These are phyloP conservation scores for Colletotrichum limetticola DNA, from an alignment of 2,329 filamentous ascomycete genomes.

Conservation along the genomic window DNA sequence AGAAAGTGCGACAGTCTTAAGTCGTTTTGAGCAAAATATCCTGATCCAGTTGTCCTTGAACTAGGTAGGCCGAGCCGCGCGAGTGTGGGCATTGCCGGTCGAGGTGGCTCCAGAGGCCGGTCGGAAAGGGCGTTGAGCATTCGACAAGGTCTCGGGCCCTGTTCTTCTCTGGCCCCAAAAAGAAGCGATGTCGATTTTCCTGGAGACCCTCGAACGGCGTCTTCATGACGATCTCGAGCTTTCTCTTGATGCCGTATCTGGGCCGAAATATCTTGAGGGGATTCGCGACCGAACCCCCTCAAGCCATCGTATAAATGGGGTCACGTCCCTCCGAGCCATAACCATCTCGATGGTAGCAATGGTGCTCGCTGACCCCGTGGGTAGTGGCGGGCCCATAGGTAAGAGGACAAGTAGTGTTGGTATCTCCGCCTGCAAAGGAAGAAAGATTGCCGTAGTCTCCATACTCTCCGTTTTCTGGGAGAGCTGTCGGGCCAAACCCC, in stretches of 20 bases:
- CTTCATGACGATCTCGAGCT: not conserved
- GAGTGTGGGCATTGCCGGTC: not conserved
- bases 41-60: no score
- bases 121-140: not conserved
- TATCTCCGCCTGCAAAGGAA: no score
- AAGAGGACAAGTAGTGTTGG: no score
- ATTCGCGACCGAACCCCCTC: not conserved
- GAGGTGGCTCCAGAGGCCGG: not conserved
- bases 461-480: no score
- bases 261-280: not conserved
- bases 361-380: not conserved
- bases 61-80: no score
- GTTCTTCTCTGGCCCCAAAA: not conserved
- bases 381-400: not conserved
- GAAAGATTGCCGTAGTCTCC: no score
- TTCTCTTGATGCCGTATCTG: not conserved
- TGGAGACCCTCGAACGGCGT: not conserved
- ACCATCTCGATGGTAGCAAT: not conserved
- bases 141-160: not conserved
- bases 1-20: no score
- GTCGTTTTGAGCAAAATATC: no score
- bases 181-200: not conserved
- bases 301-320: not conserved
- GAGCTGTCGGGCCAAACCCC: no score
- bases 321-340: no score